phyloP scores from a whole-genome alignment of 2,329 filamentous ascomycete genomes.

The Arthrobotrys entomopaga region DNA sequence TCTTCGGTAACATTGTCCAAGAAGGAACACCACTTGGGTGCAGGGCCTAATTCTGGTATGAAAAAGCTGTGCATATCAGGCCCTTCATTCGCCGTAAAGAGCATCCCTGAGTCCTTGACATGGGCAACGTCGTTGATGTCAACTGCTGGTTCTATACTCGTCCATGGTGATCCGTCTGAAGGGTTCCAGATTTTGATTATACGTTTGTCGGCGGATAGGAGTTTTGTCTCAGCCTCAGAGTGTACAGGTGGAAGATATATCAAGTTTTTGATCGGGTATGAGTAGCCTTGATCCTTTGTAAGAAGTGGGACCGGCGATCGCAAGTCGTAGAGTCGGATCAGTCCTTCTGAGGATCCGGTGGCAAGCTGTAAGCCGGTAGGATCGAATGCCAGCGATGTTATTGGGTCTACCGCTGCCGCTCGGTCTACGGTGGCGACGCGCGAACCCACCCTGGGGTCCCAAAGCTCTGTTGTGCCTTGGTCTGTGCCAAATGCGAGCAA shows the following conservation, averaged over 20 bases:
- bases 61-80: constrained; percentile 95
- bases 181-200: constrained; percentile 98
- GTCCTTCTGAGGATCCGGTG: constrained; percentile 85
- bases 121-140: constrained; percentile 95
- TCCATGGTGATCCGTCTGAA: constrained; percentile 85
- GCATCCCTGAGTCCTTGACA: constrained; percentile 91
- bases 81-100: constrained; percentile 95
- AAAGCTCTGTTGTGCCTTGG: constrained; percentile 94
- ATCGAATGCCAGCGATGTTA: constrained; percentile 85
- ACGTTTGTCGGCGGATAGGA: constrained; percentile 90
- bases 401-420: constrained; percentile 36
- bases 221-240: constrained; percentile 81
- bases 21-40: constrained; percentile 95
- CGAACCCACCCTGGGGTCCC: constrained; percentile 86
- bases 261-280: constrained; percentile 88
- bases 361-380: constrained; percentile 84
- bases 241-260: constrained; percentile 70
- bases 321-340: constrained; percentile 91
- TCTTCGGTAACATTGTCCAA: constrained; percentile 97
- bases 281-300: constrained; percentile 95
- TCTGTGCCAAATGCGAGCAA: constrained; percentile 93
- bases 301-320: constrained; percentile 85
- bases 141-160: constrained; percentile 91
- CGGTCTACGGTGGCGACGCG: constrained; percentile 70
- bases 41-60: constrained; percentile 89